Base-by-base conservation (phyloP, 306 rosid species). In the Urtica urens region DNA sequence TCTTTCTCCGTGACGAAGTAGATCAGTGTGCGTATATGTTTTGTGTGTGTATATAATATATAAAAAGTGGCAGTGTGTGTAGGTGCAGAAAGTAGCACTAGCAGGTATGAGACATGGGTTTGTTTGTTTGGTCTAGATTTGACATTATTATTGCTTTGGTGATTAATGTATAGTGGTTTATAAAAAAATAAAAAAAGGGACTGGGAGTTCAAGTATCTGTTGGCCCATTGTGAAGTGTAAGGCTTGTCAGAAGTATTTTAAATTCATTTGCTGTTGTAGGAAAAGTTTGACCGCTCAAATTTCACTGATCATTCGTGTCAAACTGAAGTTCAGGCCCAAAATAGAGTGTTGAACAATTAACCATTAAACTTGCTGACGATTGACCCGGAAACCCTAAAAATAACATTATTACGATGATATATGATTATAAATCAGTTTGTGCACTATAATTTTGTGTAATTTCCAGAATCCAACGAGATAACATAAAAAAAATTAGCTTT, bases 371-470 rank as follows among this genome's bases (percentile, higher is more conserved):
- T 27, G 28, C 17, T 35, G 20, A 44, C 22, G 56, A 37, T 42
- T 28, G 38, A 49, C 12, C 47, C 41, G 40, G 72, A 70, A 76
- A 77, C 83, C 80, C 85, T 81, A 81, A 70, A 60, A 62, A 58
- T 60, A 52, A 67, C 60, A 15, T 30, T 10, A 23, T 31, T 37
- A 33, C 60, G 47, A 2, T 20, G 29, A 35, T 55, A 5, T 28
- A 14, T 55, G 38, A 8, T 27, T 27, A 10, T 12, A n/a, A 3
- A 15, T 25, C 27, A 24, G 2, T 25, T 14, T 2, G 47, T 46
- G 1, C 35, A 22, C 16, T 14, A 13, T 33, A 15, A 27, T 26
- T 14, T n/a, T 34, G 1, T 45, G 10, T 16, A 23, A 3, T 12
- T 55, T 48, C 15, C 49, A 25, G 58, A 22, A 30, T 14, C 27